phyloP scores from a whole-genome alignment of 768 basidiomycete species.

The Daedalea quercina region DNA sequence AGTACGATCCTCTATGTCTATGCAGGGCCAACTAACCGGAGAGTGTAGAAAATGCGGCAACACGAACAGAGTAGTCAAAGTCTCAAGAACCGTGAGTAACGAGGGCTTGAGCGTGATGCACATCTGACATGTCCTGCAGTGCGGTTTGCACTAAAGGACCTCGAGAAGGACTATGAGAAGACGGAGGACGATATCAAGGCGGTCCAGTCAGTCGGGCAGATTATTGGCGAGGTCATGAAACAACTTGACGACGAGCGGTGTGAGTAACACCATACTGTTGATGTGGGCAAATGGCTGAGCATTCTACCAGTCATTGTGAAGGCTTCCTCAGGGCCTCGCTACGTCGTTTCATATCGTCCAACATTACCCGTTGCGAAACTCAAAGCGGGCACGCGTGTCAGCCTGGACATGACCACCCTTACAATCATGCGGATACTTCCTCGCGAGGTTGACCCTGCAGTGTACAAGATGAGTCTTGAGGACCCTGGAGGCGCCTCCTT shows the following conservation, averaged over 20 bases:
- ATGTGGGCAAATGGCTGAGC: background rate
- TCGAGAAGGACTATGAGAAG: slow-evolving; percentile 87
- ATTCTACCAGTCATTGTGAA: slow-evolving; percentile 85
- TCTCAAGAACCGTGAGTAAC: slow-evolving; percentile 78
- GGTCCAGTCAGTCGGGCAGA: slow-evolving; percentile 97
- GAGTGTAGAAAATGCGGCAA: slow-evolving; percentile 83
- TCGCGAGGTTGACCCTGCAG: slow-evolving; percentile 94
- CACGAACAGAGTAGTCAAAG: slow-evolving; percentile 84
- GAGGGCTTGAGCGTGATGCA: background rate
- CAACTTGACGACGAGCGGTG: slow-evolving; percentile 97
- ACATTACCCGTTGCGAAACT: slow-evolving; percentile 88
- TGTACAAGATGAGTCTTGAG: slow-evolving; percentile 99
- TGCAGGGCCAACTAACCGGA: slow-evolving; percentile 4
- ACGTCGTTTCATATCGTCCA: slow-evolving; percentile 95
- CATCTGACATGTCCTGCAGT: slow-evolving; percentile 40
- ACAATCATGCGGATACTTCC: slow-evolving; percentile 99
- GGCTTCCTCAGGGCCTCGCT: slow-evolving; percentile 95
- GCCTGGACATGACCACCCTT: slow-evolving; percentile 97
- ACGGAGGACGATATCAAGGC: slow-evolving; percentile 99
- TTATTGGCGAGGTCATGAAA: slow-evolving; percentile 98
- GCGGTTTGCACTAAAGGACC: slow-evolving; percentile 82
- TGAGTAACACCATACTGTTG: slow-evolving; percentile 34
- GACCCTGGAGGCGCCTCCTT: slow-evolving; percentile 94
- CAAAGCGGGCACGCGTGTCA: slow-evolving; percentile 90
- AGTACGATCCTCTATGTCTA: slow-evolving; percentile 8